Percentiles rank a stretch among this genome's conserved stretches.
Conservation (phyloP, 345 rosid genomes). For the Populus pruinosa region DNA sequence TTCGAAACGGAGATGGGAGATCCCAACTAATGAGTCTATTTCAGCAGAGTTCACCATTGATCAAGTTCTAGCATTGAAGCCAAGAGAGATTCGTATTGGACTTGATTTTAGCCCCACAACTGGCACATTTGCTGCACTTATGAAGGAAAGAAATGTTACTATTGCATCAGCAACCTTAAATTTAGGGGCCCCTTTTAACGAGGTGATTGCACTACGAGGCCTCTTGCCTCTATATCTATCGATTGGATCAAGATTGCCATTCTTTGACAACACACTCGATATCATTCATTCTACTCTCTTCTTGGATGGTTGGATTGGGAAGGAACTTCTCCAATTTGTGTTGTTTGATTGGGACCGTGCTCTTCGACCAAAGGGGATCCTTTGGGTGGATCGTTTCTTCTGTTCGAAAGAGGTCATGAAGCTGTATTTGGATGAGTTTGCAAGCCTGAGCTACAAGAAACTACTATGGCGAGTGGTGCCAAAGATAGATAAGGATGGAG, state of each 20-base stretch:
- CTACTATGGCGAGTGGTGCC: slow-evolving; percentile 44
- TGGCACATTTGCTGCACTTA: slow-evolving; percentile 52
- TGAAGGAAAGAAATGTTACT: slow-evolving; percentile 48
- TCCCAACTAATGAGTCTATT: slow-evolving; percentile 22
- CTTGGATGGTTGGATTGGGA: slow-evolving; percentile 50
- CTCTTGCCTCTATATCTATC: slow-evolving; percentile 47
- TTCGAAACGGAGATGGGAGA: slow-evolving; percentile 42
- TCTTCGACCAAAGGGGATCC: slow-evolving; percentile 43
- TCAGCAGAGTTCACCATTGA: slow-evolving; percentile 53
- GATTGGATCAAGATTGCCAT: slow-evolving; percentile 49
- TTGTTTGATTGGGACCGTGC: slow-evolving; percentile 51
- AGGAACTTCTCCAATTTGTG: slow-evolving; percentile 44
- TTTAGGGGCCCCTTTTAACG: slow-evolving; percentile 52
- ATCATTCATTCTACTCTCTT: slow-evolving; percentile 46
- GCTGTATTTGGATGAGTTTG: slow-evolving; percentile 42
- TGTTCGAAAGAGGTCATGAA: slow-evolving; percentile 40
- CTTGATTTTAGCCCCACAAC: slow-evolving; percentile 54
- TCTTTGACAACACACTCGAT: slow-evolving; percentile 57
- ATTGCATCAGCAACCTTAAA: slow-evolving; percentile 42
- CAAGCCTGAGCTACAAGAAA: slow-evolving; percentile 40
- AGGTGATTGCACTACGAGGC: slow-evolving; percentile 52
- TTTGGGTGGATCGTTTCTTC: slow-evolving; percentile 58
- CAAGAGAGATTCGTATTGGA: slow-evolving; percentile 49
- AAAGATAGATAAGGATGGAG: slow-evolving; percentile 42
- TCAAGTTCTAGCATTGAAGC: slow-evolving; percentile 41